Base-by-base conservation (phyloP, 257 asterid genomes). In the Paraleonurus japonicus region DNA sequence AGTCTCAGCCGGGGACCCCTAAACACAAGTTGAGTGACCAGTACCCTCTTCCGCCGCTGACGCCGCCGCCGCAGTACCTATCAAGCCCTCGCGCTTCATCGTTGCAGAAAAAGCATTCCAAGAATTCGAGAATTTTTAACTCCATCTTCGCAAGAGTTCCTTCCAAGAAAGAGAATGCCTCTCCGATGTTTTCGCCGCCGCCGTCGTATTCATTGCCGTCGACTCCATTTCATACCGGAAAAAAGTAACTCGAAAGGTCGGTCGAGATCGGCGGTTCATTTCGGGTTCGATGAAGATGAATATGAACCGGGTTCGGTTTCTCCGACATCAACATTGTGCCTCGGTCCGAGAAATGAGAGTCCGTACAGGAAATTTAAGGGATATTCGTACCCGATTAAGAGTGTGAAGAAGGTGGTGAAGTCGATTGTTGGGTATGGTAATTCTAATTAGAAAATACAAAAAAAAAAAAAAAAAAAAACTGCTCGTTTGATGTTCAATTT, bases 1-100 rank as follows among this genome's bases (percentile, higher is more conserved):
- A 90, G 61, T 88, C 97, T 10, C 81, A 71, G 78, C 97, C 97
- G 28, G 97, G 97, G 0, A 90, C 97, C 41, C 97, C 97, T 0
- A 88, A 87, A 59, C 92, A 90, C 76, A 11, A 71, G 7, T 62
- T 72, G 65, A 53, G 75, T 53, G 81, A 70, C 64, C 35, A n/a
- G n/a, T n/a, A 55, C 79, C 83, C 86, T 26, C 81, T 83, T 22
- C 94, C 90, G 5, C 96, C 97, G 13, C 84, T 88, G 1, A 88
- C 94, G 12, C 95, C 97, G 70, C 97, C 97, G 26, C 97, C 96
- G 48, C 85, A 86, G 17, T 85, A 82, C 71, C 82, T 71, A 13
- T 69, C 72, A 2, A 72, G 65, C 61, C 80, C 80, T 1, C 67
- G 37, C 16, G 33, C 33, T 0, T 63, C 30, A 3, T 71, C 39